phyloP scores from a whole-genome alignment of 2,329 filamentous ascomycete genomes.

The Diaporthe humulicola region DNA sequence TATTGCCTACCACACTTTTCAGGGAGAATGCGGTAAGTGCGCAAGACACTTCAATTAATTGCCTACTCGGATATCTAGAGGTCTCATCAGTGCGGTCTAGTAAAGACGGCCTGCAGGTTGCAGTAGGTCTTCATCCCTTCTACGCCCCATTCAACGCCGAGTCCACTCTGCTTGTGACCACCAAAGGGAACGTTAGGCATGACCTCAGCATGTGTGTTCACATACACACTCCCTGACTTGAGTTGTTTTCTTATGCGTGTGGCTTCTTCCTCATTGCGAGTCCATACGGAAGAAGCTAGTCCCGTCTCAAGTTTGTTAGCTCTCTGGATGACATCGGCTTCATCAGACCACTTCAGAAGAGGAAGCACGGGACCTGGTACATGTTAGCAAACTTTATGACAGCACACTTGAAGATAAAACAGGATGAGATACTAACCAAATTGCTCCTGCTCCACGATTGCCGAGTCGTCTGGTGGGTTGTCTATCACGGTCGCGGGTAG shows the following conservation, averaged over 20 bases:
- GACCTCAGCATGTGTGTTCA: constrained; percentile 55
- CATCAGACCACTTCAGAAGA: constrained; percentile 57
- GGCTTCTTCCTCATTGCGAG: constrained; percentile 61
- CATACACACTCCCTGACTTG: constrained; percentile 66
- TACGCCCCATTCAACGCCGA: constrained; percentile 17
- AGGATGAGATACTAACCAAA: constrained; percentile 46
- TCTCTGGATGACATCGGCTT: constrained; percentile 59
- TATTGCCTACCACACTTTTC: background rate
- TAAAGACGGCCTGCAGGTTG: background rate
- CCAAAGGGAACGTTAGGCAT: constrained; percentile 44
- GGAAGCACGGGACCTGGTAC: constrained; percentile 56
- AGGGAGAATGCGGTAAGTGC: background rate
- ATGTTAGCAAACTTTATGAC: background rate
- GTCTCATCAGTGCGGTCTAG: background rate
- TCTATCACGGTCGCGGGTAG: constrained; percentile 70
- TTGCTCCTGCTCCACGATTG: constrained; percentile 68
- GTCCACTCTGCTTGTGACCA: constrained; percentile 21
- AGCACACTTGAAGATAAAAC: background rate
- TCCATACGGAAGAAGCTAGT: constrained; percentile 67
- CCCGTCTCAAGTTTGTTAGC: constrained; percentile 64
- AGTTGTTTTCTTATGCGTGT: constrained; percentile 60
- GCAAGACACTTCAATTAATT: background rate
- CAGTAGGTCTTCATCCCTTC: constrained; percentile 11
- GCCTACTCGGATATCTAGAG: background rate
- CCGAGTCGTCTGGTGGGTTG: constrained; percentile 68